Conservation (phyloP, 176 grass and related monocot species). For the Tillandsia fasciculata region DNA sequence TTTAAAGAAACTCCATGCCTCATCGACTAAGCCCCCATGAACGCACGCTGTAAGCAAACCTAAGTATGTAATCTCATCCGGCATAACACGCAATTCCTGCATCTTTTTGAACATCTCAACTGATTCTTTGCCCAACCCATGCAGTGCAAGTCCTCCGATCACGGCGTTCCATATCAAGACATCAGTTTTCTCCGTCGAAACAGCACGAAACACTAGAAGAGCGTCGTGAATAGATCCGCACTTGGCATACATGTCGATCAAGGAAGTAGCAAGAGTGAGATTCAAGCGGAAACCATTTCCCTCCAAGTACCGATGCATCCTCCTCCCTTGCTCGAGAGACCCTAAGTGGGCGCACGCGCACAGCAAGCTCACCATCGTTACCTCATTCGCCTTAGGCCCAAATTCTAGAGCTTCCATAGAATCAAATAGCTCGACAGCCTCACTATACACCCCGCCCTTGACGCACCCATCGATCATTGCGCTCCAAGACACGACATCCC, state of each 20-base stretch:
- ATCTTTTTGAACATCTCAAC: slow-evolving; percentile 48
- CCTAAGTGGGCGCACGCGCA: slow-evolving; percentile 50
- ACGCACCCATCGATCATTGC: slow-evolving; percentile 57
- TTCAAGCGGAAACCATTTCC: slow-evolving; percentile 29
- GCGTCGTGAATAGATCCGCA: slow-evolving; percentile 45
- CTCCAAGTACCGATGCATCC: slow-evolving; percentile 33
- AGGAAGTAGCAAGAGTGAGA: slow-evolving; percentile 34
- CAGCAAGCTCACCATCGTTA: slow-evolving; percentile 51
- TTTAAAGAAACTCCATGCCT: slow-evolving; percentile 45
- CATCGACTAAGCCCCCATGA: slow-evolving; percentile 52
- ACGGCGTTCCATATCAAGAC: slow-evolving; percentile 58
- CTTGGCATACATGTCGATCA: slow-evolving; percentile 61
- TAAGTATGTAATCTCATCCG: slow-evolving; percentile 64
- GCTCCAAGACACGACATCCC: slow-evolving; percentile 61
- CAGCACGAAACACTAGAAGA: slow-evolving; percentile 31
- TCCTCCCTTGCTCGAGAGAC: slow-evolving; percentile 34
- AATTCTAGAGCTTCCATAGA: slow-evolving; percentile 27
- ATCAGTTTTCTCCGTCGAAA: slow-evolving; percentile 30
- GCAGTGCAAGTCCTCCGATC: slow-evolving; percentile 47
- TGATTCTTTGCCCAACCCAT: slow-evolving; percentile 36
- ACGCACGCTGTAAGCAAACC: slow-evolving; percentile 39
- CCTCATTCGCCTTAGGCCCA: slow-evolving; percentile 31
- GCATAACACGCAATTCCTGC: slow-evolving; percentile 19
- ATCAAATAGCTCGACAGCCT: slow-evolving; percentile 34
- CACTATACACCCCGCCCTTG: slow-evolving; percentile 40